Evolutionary conservation across 306 rosid genomes (phyloP).

Genomic region (Castanospermum australe): DNA sequence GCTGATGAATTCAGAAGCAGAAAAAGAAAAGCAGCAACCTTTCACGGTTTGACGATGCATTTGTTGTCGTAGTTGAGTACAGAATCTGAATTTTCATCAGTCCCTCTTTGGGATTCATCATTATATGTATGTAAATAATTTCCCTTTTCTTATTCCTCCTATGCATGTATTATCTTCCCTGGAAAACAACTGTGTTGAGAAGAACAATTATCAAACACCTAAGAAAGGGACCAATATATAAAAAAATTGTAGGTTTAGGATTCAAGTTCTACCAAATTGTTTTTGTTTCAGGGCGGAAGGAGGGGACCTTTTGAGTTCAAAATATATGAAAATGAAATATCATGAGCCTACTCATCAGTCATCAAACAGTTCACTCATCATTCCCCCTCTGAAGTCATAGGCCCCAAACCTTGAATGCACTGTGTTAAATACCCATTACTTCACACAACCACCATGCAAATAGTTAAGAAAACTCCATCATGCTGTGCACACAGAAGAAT

Average conservation of each 20-base stretch:
- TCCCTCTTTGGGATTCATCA: not conserved
- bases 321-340: conserved; percentile 28
- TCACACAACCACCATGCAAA: conserved; percentile 72
- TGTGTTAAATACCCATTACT: conserved; percentile 64
- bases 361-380: conserved; percentile 30
- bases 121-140: conserved; percentile 13
- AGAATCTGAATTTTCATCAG: conserved; percentile 17
- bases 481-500: conserved; percentile 29
- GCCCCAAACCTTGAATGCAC: conserved; percentile 61
- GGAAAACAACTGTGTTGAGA: conserved; percentile 20
- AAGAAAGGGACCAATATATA: not conserved
- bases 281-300: not conserved
- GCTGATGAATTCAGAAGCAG: not conserved
- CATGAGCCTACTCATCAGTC: not conserved
- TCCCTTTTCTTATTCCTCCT: not conserved
- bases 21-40: not conserved
- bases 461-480: conserved; percentile 30
- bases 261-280: not conserved
- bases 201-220: not conserved
- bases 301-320: conserved; percentile 17
- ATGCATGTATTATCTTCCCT: not conserved
- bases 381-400: conserved; percentile 19
- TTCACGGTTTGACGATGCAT: not conserved
- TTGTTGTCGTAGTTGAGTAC: not conserved
- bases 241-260: not conserved